Conservation (phyloP, 75 land plant genomes). For the Pinus tabuliformis region DNA sequence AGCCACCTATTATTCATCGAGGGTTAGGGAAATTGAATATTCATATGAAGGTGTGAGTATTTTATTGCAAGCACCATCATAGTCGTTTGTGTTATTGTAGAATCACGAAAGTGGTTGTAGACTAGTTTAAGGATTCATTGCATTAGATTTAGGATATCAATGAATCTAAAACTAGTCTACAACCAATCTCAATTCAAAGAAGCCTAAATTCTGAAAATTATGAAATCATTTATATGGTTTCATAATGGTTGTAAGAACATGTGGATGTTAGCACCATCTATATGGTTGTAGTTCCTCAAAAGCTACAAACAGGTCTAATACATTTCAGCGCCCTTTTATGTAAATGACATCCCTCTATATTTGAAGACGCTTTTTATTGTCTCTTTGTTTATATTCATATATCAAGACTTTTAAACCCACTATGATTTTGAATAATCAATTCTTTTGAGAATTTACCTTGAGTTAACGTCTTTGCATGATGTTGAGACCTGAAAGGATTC, state of each 20-base stretch:
- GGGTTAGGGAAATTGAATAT: slow-evolving; percentile 24
- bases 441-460: slow-evolving; percentile 12
- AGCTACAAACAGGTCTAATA: slow-evolving; percentile 39
- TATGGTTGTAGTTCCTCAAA: slow-evolving; percentile 39
- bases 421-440: slow-evolving; percentile 5
- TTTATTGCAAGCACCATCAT: neutral
- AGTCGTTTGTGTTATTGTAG: neutral
- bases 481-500: neutral
- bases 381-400: neutral
- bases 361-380: neutral
- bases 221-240: neutral
- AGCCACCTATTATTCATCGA: slow-evolving; percentile 30
- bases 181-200: too few species aligned
- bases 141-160: too few species aligned
- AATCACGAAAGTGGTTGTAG: neutral
- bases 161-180: too few species aligned
- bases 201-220: too few species aligned
- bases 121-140: too few species aligned
- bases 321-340: neutral
- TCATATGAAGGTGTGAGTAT: slow-evolving; percentile 7
- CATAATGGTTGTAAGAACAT: slow-evolving; percentile 9
- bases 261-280: slow-evolving; percentile 27
- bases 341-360: neutral
- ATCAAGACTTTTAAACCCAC: neutral
- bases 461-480: neutral